Base-by-base conservation (phyloP, 2,329 filamentous ascomycete genomes). In the Pezicula radicicola region DNA sequence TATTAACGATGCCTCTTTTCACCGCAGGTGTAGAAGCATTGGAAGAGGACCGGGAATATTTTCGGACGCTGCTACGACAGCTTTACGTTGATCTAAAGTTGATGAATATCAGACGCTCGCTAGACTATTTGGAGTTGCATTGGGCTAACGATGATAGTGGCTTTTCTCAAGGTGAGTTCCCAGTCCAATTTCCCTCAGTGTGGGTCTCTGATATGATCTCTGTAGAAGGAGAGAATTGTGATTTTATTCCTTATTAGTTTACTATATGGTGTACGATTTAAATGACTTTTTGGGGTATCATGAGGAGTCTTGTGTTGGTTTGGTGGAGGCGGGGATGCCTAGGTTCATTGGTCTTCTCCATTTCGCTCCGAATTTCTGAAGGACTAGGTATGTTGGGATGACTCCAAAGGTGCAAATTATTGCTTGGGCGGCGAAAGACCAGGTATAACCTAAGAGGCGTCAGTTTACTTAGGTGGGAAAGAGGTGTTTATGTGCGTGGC, bases 61-160 rank as follows among this genome's bases (percentile, higher is more conserved):
- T 45, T 16, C 25, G 42, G 28, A 16, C 27, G 9, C 47, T 72
- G 19, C 55, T 72, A 6, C 57, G 61, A 1, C 63, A 62, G 21
- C 58, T 72, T 47, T 66, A 72, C 48, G 63, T 70, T 46, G 71
- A 69, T 10, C 69, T 71, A 44, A 66, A 68, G 6, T 66, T 72
- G 6, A 70, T 69, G 28, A 72, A 72, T 56, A 69, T 72, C 49
- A 51, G 70, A 33, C 68, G 71, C 50, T 68, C 70, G 15, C 56
- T 72, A 43, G 67, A 62, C n/a, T 70, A 72, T 33, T 58, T 72
- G 3, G 70, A 72, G 55, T 46, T 70, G 67, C 68, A 57, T 60
- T 44, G 62, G 68, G 42, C 25, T 33, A 28, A 45, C 16, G 19
- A 21, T 28, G 42, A 45, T 30, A 10, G n/a, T 4, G 42, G 10